Base-by-base conservation (phyloP, 148 eudicot species). In the Silene uniflora region DNA sequence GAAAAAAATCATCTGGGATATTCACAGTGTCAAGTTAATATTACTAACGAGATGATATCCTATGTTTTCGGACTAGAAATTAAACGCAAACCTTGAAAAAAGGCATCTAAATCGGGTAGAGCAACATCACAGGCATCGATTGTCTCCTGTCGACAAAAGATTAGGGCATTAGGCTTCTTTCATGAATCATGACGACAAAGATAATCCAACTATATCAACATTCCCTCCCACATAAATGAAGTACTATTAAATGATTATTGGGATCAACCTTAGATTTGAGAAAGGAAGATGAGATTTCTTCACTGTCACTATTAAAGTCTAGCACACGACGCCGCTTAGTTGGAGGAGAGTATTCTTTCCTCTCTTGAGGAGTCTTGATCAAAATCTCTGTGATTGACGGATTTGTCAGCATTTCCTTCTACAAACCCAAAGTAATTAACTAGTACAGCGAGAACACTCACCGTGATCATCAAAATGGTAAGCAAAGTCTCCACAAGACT, bases 271-370 rank as follows among this genome's bases (percentile, higher is more conserved):
- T 87, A 32, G 97, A 86, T 84, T 87, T 87, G 62, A 93, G 82
- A 76, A 89, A 84, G 19, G 82, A 62, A 56, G 87, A 83, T 47
- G 91, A 60, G 17, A 85, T 82, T 24, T 83, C 91, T 71, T 87
- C 90, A 62, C 69, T 73, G 70, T 78, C 90, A 73, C 79, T 71
- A 25, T 83, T 83, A 77, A 91, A 93, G 71, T 90, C 91, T 59
- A 93, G 84, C 86, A 86, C 86, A 29, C 97, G 81, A 8, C 95
- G 88, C 78, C 97, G 86, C 88, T 93, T 91, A 14, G 80, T 85
- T 85, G 87, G 97, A 72, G 90, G 86, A 54, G 81, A 83, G 23
- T 64, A 75, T 75, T 87, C 90, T 49, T 71, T 80, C 21, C 81
- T 60, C 12, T 75, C 83, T 29, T 63, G 79, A 24, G 79, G 65